These are phyloP conservation scores for Basipetospora sp. DNA, from an alignment of 2,329 filamentous ascomycete genomes.

Conservation along the genomic window DNA sequence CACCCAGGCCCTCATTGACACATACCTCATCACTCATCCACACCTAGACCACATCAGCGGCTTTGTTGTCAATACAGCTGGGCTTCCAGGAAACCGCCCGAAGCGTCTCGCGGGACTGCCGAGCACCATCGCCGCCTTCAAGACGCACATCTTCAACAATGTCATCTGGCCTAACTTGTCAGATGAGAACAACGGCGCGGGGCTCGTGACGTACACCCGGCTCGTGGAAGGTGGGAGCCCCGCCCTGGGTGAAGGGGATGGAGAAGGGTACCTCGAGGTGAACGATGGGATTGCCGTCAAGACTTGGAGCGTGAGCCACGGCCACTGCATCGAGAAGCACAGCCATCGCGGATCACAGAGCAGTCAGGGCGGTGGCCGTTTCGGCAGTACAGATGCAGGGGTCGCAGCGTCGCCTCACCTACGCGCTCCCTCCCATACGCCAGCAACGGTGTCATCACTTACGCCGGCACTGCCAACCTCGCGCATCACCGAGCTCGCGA, in stretches of 20 bases:
- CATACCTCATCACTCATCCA: constrained; percentile 89
- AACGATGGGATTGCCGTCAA: constrained; percentile 82
- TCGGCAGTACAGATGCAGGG: constrained; percentile 33
- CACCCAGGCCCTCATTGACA: constrained; percentile 64
- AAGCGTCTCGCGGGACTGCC: constrained; percentile 79
- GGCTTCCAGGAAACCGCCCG: constrained; percentile 62
- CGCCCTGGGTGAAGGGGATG: constrained; percentile 64
- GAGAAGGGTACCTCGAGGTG: constrained; percentile 72
- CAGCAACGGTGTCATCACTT: background rate
- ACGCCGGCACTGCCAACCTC: background rate
- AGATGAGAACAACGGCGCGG: constrained; percentile 88
- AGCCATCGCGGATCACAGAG: constrained; percentile 44
- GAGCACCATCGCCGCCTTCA: constrained; percentile 81
- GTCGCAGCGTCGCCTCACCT: constrained; percentile 16
- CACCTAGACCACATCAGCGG: constrained; percentile 89
- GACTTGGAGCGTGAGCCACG: constrained; percentile 76
- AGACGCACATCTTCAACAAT: constrained; percentile 92
- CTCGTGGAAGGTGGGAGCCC: constrained; percentile 80
- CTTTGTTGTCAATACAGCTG: constrained; percentile 85
- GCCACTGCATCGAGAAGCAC: constrained; percentile 67
- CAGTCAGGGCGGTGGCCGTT: constrained; percentile 31
- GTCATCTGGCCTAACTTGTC: constrained; percentile 95
- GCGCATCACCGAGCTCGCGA: constrained; percentile 6
- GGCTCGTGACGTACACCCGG: constrained; percentile 78
- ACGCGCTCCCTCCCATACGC: constrained; percentile 5